Evolutionary conservation across 1,284 basidiomycete genomes (phyloP).

Genomic region (Heterobasidion parviporum): DNA sequence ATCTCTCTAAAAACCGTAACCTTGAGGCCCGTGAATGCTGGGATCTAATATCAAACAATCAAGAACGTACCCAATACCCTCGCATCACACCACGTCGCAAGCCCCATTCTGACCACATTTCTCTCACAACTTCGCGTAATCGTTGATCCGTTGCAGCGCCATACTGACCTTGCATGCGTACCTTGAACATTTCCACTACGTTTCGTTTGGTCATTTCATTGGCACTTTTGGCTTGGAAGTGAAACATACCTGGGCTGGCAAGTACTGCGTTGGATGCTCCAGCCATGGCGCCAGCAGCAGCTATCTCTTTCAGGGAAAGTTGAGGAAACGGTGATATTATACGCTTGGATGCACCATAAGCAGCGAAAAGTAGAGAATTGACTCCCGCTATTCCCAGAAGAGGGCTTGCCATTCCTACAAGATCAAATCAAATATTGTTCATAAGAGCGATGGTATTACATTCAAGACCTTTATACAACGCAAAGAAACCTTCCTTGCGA

Average conservation of each 20-base stretch:
- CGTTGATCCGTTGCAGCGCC: slow-evolving; percentile 71
- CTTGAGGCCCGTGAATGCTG: slow-evolving; percentile 27
- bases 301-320: slow-evolving; percentile 72
- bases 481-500: slow-evolving; percentile 82
- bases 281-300: slow-evolving; percentile 84
- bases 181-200: slow-evolving; percentile 83
- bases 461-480: slow-evolving; percentile 78
- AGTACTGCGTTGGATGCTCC: slow-evolving; percentile 85
- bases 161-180: slow-evolving; percentile 96
- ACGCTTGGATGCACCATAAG: slow-evolving; percentile 77
- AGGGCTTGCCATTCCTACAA: slow-evolving; percentile 81
- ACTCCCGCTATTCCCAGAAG: slow-evolving; percentile 93
- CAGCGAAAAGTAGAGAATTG: slow-evolving; percentile 91
- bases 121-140: slow-evolving; percentile 59
- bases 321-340: slow-evolving; percentile 84
- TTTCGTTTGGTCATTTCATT: too few relatives aligned
- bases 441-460: neutral
- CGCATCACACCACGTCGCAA: slow-evolving; percentile 87
- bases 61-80: slow-evolving; percentile 78
- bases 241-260: slow-evolving; percentile 70
- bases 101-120: slow-evolving; percentile 85
- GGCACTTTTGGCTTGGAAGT: neutral
- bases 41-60: neutral
- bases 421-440: too few relatives aligned
- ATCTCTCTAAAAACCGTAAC: slow-evolving; percentile 91